A percentile compares a stretch with the other conserved stretches of the same genome.
Evolutionary conservation across 148 eudicot species (phyloP).

Genomic region (Talinum fruticosum): DNA sequence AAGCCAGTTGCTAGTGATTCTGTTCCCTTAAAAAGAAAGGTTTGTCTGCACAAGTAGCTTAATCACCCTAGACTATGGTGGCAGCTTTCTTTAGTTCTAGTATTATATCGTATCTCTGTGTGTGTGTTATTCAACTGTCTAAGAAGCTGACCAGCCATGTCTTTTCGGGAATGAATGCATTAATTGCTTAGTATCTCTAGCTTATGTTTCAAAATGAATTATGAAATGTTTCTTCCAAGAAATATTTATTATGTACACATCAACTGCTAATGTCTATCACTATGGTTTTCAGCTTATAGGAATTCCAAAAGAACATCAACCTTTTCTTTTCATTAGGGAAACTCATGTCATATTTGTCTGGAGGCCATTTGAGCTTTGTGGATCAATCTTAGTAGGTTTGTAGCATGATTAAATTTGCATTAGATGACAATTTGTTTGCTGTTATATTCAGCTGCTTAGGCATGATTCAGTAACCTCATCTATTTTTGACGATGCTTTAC

Average conservation of each 20-base stretch:
- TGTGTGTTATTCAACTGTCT: neutral
- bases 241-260: neutral
- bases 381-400: slow-evolving; percentile 5
- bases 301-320: neutral
- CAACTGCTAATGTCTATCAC: neutral
- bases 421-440: neutral
- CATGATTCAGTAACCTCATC: neutral
- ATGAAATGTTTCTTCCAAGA: neutral
- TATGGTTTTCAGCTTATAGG: neutral
- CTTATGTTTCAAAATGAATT: neutral
- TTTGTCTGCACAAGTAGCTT: slow-evolving; percentile 28
- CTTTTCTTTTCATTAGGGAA: neutral
- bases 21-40: slow-evolving; percentile 78
- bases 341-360: neutral
- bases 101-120: neutral
- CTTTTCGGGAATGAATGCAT: neutral
- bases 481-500: neutral
- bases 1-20: slow-evolving; percentile 62
- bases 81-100: neutral
- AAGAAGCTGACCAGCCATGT: neutral
- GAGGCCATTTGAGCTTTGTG: neutral
- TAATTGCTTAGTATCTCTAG: neutral
- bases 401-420: neutral
- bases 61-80: neutral
- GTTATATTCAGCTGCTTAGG: neutral